These are phyloP conservation scores for Alternaria sp. DNA, from an alignment of 2,329 filamentous ascomycete genomes.

Conservation along the genomic window DNA sequence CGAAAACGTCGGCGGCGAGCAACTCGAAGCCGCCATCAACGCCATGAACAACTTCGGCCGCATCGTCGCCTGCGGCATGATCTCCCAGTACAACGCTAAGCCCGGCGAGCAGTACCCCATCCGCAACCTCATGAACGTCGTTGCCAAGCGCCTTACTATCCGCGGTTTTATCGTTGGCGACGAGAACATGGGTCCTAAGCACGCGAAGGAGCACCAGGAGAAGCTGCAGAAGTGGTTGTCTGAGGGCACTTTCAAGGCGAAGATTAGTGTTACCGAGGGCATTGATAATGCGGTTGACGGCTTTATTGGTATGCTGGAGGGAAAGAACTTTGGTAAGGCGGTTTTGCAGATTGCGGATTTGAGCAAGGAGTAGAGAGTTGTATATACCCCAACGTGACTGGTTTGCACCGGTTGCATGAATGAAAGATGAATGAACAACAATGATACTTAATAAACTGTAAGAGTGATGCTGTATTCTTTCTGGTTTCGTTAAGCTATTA, in stretches of 20 bases:
- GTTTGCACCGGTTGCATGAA: neutral
- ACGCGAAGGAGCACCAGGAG: conserved; percentile 74
- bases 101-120: conserved; percentile 67
- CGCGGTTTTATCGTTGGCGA: conserved; percentile 78
- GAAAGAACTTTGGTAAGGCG: conserved; percentile 87
- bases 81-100: conserved; percentile 75
- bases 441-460: neutral
- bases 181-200: conserved; percentile 68
- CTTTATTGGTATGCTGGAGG: conserved; percentile 75
- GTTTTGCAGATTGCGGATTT: conserved; percentile 68
- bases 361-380: conserved; percentile 30
- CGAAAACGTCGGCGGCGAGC: conserved; percentile 80
- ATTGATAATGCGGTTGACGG: conserved; percentile 80
- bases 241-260: conserved; percentile 76
- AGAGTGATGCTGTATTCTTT: too few species aligned
- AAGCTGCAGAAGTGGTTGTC: conserved; percentile 77
- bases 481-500: too few species aligned
- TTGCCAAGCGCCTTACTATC: conserved; percentile 73
- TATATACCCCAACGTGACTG: neutral
- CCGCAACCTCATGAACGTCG: conserved; percentile 68
- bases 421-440: neutral
- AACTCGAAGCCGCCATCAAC: conserved; percentile 71
- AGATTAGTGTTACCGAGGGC: conserved; percentile 71
- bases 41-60: conserved; percentile 70
- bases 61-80: conserved; percentile 69